phyloP scores from a whole-genome alignment of 495 filamentous ascomycete genomes.

The Penicillium samsonianum region DNA sequence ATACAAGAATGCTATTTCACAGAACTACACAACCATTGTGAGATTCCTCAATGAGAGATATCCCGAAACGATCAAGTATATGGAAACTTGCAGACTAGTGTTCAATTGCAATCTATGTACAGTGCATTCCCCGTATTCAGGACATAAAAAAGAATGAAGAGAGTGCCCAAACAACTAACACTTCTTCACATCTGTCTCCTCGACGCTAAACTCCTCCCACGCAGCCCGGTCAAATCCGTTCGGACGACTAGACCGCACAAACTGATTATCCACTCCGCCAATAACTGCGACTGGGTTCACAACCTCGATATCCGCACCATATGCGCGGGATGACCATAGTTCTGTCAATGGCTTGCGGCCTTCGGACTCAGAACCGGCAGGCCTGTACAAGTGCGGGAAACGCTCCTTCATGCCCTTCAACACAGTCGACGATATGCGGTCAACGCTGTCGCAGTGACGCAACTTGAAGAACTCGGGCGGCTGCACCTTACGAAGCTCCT shows the following conservation, averaged over 20 bases:
- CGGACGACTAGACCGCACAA: slow-evolving; percentile 42
- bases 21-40: no score
- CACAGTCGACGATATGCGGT: slow-evolving; percentile 67
- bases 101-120: neutral
- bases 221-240: slow-evolving; percentile 40
- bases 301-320: slow-evolving; percentile 43
- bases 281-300: slow-evolving; percentile 41
- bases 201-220: slow-evolving; percentile 40
- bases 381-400: slow-evolving; percentile 42
- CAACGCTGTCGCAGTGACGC: slow-evolving; percentile 69
- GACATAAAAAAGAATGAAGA: neutral
- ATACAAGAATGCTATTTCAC: no score
- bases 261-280: slow-evolving; percentile 44
- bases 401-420: slow-evolving; percentile 59
- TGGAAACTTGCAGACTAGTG: neutral
- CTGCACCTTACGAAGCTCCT: slow-evolving; percentile 54
- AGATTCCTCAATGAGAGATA: no score
- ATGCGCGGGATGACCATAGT: slow-evolving; percentile 43
- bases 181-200: slow-evolving; percentile 31
- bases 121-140: neutral
- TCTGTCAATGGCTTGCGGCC: slow-evolving; percentile 36
- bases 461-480: slow-evolving; percentile 63
- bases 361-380: slow-evolving; percentile 18
- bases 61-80: no score
- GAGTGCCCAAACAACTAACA: slow-evolving; percentile 6